A percentile compares a stretch with the other conserved stretches of the same genome.
These are phyloP conservation scores for Petasospora fabianii DNA, from an alignment of 1,139 yeast genomes.

Conservation along the genomic window DNA sequence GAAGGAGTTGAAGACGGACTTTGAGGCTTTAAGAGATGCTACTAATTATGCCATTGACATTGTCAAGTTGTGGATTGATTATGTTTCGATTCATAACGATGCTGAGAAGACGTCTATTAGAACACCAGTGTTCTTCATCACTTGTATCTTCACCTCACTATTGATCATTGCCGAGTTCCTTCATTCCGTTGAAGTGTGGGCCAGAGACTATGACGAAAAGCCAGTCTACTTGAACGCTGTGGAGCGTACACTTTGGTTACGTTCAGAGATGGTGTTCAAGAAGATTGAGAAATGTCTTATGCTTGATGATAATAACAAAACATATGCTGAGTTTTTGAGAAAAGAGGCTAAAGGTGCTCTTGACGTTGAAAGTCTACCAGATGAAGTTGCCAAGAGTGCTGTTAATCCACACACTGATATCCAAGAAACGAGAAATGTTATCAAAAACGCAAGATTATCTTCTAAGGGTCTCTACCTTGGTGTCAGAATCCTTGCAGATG, in stretches of 20 bases:
- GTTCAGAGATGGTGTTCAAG: constrained; percentile 39
- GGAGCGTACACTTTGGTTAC: constrained; percentile 37
- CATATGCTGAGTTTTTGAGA: constrained; percentile 54
- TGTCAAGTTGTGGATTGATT: constrained; percentile 65
- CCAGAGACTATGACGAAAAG: constrained; percentile 29
- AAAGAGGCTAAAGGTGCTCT: constrained; percentile 53
- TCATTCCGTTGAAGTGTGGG: constrained; percentile 50
- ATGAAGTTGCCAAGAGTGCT: constrained; percentile 40
- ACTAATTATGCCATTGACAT: constrained; percentile 55
- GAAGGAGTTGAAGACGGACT: constrained; percentile 42
- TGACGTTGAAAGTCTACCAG: constrained; percentile 45
- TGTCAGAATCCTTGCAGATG: constrained; percentile 70
- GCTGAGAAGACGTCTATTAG: constrained; percentile 61
- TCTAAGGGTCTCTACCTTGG: constrained; percentile 60
- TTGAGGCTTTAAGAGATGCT: constrained; percentile 56
- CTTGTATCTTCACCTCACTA: constrained; percentile 61
- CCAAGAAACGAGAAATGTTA: constrained; percentile 39
- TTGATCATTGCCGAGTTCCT: constrained; percentile 60
- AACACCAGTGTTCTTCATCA: constrained; percentile 71
- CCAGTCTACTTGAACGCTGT: constrained; percentile 30
- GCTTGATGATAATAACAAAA: constrained; percentile 40
- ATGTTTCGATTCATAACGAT: constrained; percentile 57
- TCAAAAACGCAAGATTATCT: constrained; percentile 47
- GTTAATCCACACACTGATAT: constrained; percentile 40
- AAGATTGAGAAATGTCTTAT: constrained; percentile 53